Percentiles rank a stretch among this genome's conserved stretches.
These are phyloP conservation scores for Candida coquimbonensis DNA, from an alignment of 805 yeast species.

Conservation along the genomic window DNA sequence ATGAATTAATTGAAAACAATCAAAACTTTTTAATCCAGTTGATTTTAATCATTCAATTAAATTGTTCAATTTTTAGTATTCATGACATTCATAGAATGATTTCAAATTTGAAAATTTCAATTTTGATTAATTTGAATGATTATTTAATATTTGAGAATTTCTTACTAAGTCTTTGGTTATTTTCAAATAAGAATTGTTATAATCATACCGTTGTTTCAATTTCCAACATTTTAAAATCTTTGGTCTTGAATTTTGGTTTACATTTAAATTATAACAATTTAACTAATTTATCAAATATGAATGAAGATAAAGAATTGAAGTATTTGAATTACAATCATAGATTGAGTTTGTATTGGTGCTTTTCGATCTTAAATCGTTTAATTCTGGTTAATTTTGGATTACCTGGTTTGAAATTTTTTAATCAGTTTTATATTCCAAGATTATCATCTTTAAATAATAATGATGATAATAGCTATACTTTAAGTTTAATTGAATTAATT, in stretches of 20 bases:
- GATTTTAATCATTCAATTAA: constrained; percentile 32
- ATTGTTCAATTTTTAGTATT: constrained; percentile 23
- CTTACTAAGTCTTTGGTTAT: constrained; percentile 18
- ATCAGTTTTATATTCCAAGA: constrained; percentile 25
- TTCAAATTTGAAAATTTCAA: constrained; percentile 13
- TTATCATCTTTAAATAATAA: constrained; percentile 16
- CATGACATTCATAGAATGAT: constrained; percentile 23
- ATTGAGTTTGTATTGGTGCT: constrained; percentile 39
- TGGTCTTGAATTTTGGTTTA: constrained; percentile 21
- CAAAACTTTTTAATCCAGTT: constrained; percentile 31
- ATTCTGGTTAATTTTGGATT: constrained; percentile 19
- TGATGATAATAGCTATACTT: constrained; percentile 12
- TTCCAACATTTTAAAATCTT: constrained; percentile 15
- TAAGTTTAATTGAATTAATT: constrained; percentile 5
- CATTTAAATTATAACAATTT: constrained; percentile 20
- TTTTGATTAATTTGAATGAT: constrained; percentile 8
- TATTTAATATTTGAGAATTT: constrained; percentile 19
- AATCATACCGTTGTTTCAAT: constrained; percentile 17
- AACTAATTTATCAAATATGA: constrained; percentile 11
- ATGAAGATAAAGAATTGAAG: constrained; percentile 15
- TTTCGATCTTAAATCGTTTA: constrained; percentile 26
- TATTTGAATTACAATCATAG: constrained; percentile 19
- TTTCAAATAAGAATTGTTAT: constrained; percentile 23
- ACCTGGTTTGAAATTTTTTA: constrained; percentile 19
- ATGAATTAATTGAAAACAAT: constrained; percentile 2